Base-by-base conservation (phyloP, 2,329 filamentous ascomycete species). In the Aspergillus transmontanensis region DNA sequence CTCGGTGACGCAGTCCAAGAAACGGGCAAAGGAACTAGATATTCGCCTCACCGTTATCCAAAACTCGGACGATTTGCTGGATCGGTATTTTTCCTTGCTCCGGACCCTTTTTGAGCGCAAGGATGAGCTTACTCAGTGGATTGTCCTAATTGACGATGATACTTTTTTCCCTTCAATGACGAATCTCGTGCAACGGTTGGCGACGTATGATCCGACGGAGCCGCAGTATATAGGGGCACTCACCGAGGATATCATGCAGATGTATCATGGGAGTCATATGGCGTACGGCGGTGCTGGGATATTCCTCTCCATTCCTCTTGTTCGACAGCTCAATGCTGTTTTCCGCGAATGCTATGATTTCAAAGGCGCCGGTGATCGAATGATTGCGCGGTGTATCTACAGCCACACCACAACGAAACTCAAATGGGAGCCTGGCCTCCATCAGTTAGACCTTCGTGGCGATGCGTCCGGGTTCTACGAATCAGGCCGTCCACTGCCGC, bases 381-480 rank as follows among this genome's bases (percentile, higher is more conserved):
- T 86, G 64, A 75, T 87, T 19, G 78, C 80, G 50, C 80, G 83
- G 65, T 87, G 85, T 69, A 81, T 87, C 36, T 83, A 84, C 69
- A 69, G 73, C 32, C 79, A 84, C 68, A 85, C 83, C 4, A 76
- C 76, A 39, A 81, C 83, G 0, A 82, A 82, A 64, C 78, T 87
- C 16, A 84, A 82, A 4, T 73, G 82, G 50, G 74, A 87, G 14
- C 78, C 77, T 0, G 82, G 80, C 2, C 78, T 88, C 14, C 81
- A 85, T 69, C 85, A 87, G 73, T 77, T 86, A 61, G 85, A 87
- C 68, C 74, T 86, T 58, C 74, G 71, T 6, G 80, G 79, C 30
- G 85, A 87, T 64, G 69, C 81, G 26, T 81, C 82, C 10, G 86
- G 86, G 0, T 85, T 87, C 68, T 88, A 85, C 73, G 86, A 88